phyloP scores from a whole-genome alignment of 2,329 filamentous ascomycete species.

The Trichoderma sp. region DNA sequence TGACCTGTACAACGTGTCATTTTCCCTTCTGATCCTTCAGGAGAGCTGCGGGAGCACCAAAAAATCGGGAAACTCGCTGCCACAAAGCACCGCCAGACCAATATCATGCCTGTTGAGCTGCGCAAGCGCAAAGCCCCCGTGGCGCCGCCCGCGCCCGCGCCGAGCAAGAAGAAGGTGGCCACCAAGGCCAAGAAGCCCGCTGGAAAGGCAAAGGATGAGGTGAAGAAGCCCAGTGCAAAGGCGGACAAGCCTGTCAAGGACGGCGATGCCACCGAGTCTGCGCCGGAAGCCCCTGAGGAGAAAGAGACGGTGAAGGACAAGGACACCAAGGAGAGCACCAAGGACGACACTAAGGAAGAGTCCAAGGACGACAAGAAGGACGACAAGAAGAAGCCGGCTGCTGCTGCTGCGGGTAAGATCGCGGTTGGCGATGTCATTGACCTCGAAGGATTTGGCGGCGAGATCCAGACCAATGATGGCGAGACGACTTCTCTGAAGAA shows the following conservation, averaged over 20 bases:
- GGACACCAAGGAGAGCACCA: slow-evolving; percentile 35
- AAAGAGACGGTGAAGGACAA: slow-evolving; percentile 22
- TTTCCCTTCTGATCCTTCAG: background rate
- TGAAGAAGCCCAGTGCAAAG: slow-evolving; percentile 20
- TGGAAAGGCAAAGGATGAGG: slow-evolving; percentile 24
- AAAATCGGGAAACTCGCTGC: background rate
- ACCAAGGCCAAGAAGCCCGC: slow-evolving; percentile 34
- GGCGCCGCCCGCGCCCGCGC: slow-evolving; percentile 47
- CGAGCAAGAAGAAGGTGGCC: slow-evolving; percentile 47
- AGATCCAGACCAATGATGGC: slow-evolving; percentile 85
- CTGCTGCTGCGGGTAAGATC: slow-evolving; percentile 43
- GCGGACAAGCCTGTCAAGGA: slow-evolving; percentile 18
- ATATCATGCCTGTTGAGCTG: slow-evolving; percentile 57
- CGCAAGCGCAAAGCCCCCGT: slow-evolving; percentile 63
- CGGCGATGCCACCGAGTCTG: slow-evolving; percentile 19
- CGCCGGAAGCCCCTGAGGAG: slow-evolving; percentile 15
- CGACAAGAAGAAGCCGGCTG: slow-evolving; percentile 35
- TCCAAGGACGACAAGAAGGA: slow-evolving; percentile 43
- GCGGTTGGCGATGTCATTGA: slow-evolving; percentile 57
- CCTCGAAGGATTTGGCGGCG: slow-evolving; percentile 63
- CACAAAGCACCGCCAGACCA: background rate
- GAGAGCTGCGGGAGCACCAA: background rate
- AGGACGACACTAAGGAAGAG: slow-evolving; percentile 39
- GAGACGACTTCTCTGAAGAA: slow-evolving; percentile 75
- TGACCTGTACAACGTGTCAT: slow-evolving; percentile 6